Base-by-base conservation (phyloP, 2,329 filamentous ascomycete genomes). In the Hypoxylon sp. region DNA sequence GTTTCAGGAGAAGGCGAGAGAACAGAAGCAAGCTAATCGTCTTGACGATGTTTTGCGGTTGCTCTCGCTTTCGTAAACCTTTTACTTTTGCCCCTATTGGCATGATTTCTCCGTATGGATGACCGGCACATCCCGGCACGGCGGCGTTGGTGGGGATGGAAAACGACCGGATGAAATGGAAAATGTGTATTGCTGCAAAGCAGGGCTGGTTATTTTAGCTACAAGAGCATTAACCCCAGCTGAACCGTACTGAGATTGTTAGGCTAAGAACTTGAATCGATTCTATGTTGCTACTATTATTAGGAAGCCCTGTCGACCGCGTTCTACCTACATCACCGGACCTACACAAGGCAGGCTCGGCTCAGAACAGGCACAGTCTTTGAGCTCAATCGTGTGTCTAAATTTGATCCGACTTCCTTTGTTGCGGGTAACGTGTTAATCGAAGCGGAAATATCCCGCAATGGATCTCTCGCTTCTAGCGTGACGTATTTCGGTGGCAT, bases 1-100 rank as follows among this genome's bases (percentile, higher is more conserved):
- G 0, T 94, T 96, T 72, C 81, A 86, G 51, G 91, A 95, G 73
- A 89, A 87, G 51, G 73, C 71, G 3, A 79, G 80, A 53, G 67
- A 75, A 29, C 78, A 80, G 60, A 82, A 78, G 66, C 72, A 62
- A 32, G 48, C 57, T 19, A 55, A 38, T 8, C 57, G 53, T 12
- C 55, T 63, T 3, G 80, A 74, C 13, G 80, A 84, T 64, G 73
- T 84, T 37, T 55, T 74, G 50, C 80, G 77, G 66, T 66, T 84
- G 29, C 70, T n/a, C n/a, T n/a, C n/a, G n/a, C n/a, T 82, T 50
- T 57, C 44, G 16, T 49, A 41, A 51, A 27, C 4, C 8, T 31
- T 27, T 3, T 16, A 15, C 26, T 30, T 38, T 12, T n/a, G 20
- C n/a, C n/a, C 23, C 20, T 35, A 20, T 43, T 32, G 4, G 20